Evolutionary conservation across 306 rosid genomes (phyloP).

Genomic region (Trifolium subterraneum): DNA sequence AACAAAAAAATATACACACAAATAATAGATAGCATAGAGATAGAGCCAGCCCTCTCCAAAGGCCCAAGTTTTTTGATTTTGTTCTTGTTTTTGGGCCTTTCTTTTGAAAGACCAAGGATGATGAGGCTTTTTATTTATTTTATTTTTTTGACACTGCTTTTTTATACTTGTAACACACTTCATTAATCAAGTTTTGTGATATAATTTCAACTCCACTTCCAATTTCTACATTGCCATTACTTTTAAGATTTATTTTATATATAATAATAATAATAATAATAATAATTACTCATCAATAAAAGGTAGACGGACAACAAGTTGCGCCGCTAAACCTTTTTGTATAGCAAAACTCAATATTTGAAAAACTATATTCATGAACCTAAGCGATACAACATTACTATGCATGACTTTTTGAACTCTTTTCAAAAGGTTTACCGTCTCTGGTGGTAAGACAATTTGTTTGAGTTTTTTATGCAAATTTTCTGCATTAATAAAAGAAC

Average conservation of each 20-base stretch:
- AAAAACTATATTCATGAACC: too few relatives aligned
- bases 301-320: too few relatives aligned
- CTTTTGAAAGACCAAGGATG: conserved; percentile 59
- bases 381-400: too few relatives aligned
- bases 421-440: too few relatives aligned
- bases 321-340: too few relatives aligned
- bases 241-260: neutral
- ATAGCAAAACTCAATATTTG: too few relatives aligned
- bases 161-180: conserved; percentile 49
- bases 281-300: too few relatives aligned
- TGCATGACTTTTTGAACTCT: too few relatives aligned
- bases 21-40: conserved; percentile 41
- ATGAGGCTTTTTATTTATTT: conserved; percentile 57
- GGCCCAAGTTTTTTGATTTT: conserved; percentile 56
- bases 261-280: too few relatives aligned
- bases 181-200: conserved; percentile 35
- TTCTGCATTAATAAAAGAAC: too few relatives aligned
- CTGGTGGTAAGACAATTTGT: too few relatives aligned
- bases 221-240: neutral
- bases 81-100: conserved; percentile 60
- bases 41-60: conserved; percentile 72
- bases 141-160: neutral
- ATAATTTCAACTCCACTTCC: conserved; percentile 33
- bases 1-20: conserved; percentile 24
- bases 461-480: neutral